Evolutionary conservation across 2,329 filamentous ascomycete species (phyloP).

Genomic region (Aspergillus tamarii): DNA sequence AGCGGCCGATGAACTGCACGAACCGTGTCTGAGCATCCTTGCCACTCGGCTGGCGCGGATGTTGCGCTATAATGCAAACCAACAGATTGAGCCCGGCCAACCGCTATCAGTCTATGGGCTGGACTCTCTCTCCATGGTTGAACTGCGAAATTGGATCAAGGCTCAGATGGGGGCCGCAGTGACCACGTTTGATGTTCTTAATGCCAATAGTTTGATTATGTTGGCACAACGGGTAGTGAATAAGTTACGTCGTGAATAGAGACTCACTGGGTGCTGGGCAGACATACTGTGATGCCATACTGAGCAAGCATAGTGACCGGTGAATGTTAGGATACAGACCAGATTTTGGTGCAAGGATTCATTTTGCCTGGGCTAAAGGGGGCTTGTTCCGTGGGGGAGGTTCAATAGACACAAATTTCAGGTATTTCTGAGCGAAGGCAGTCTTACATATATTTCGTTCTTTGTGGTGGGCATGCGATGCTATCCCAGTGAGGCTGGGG

Average conservation of each 20-base stretch:
- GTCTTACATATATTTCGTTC: too few relatives aligned
- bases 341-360: too few relatives aligned
- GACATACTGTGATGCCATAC: too few relatives aligned
- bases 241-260: constrained; percentile 6
- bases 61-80: constrained; percentile 10
- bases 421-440: too few relatives aligned
- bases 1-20: not conserved
- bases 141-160: constrained; percentile 17
- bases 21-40: constrained; percentile 6
- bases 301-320: too few relatives aligned
- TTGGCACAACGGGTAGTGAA: constrained; percentile 6
- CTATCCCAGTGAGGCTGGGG: too few relatives aligned
- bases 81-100: constrained; percentile 12
- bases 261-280: not conserved
- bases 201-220: constrained; percentile 14
- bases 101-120: constrained; percentile 14
- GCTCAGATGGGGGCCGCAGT: constrained; percentile 11
- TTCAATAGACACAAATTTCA: too few relatives aligned
- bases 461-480: too few relatives aligned
- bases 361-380: too few relatives aligned
- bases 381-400: too few relatives aligned
- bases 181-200: constrained; percentile 12
- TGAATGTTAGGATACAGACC: too few relatives aligned
- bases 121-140: constrained; percentile 16
- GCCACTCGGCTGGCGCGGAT: constrained; percentile 9